These are phyloP conservation scores for Plectosphaerella sp. DNA, from an alignment of 2,329 filamentous ascomycete genomes.

Conservation along the genomic window DNA sequence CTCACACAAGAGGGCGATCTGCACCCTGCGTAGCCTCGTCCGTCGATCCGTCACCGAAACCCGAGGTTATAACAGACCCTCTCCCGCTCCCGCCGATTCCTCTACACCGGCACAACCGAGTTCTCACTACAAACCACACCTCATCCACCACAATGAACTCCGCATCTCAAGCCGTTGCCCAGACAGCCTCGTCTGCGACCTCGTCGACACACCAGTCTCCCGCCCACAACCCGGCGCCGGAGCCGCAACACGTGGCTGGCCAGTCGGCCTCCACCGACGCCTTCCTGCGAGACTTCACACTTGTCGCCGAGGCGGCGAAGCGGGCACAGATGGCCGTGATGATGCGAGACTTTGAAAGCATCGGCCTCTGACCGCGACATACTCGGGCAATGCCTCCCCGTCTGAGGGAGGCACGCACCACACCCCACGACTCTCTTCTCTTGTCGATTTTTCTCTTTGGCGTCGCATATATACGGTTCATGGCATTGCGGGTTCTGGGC, in stretches of 20 bases:
- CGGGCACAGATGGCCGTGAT: constrained; percentile 86
- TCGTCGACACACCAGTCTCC: constrained; percentile 25
- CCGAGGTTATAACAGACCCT: background rate
- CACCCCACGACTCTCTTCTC: background rate
- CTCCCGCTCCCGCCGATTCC: background rate
- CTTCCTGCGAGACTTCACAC: constrained; percentile 76
- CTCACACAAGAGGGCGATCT: background rate
- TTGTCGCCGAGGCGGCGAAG: constrained; percentile 90
- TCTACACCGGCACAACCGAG: background rate
- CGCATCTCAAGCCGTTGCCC: constrained; percentile 8
- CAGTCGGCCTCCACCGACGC: constrained; percentile 40
- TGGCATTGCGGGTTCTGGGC: background rate
- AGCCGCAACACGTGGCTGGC: constrained; percentile 20
- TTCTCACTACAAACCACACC: background rate
- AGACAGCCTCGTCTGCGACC: constrained; percentile 9
- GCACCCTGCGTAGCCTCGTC: background rate
- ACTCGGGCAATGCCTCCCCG: no score
- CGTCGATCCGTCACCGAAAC: no score
- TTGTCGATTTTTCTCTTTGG: background rate
- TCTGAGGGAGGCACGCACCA: constrained; percentile 6
- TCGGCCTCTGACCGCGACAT: constrained; percentile 47
- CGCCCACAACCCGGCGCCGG: constrained; percentile 13
- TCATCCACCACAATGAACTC: constrained; percentile 9
- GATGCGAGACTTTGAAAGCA: constrained; percentile 78
- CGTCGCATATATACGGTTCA: background rate